phyloP scores from a whole-genome alignment of 352 stramenopile genomes.

The Saprolegnia parasitica region DNA sequence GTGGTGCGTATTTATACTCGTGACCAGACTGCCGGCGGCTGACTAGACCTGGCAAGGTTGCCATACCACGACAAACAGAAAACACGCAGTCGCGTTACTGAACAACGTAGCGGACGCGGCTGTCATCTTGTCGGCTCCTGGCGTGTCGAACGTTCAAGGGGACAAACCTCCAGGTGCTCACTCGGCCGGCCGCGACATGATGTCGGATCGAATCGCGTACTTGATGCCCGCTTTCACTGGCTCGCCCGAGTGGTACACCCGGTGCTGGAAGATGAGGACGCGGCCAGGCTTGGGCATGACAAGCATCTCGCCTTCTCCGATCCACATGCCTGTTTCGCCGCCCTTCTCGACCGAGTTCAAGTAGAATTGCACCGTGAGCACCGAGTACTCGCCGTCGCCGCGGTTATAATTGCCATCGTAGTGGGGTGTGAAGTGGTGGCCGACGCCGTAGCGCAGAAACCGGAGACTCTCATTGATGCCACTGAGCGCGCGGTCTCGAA shows the following conservation, averaged over 20 bases:
- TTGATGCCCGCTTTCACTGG: neutral
- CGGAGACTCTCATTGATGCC: conserved; percentile 10
- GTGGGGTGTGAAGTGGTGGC: conserved; percentile 11
- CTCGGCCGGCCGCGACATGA: neutral
- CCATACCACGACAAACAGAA: too few species aligned
- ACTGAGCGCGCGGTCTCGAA: neutral
- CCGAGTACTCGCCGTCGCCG: neutral
- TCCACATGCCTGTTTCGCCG: neutral
- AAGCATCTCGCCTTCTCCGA: neutral
- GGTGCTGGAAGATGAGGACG: conserved; percentile 11
- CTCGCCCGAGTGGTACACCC: neutral
- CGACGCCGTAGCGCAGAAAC: conserved; percentile 7
- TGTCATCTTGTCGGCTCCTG: too few species aligned
- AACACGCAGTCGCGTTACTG: too few species aligned
- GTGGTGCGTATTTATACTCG: too few species aligned
- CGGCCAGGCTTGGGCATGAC: neutral
- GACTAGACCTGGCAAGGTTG: too few species aligned
- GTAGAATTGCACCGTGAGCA: conserved; percentile 11
- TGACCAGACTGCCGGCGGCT: too few species aligned
- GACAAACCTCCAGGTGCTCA: too few species aligned
- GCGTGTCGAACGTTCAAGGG: too few species aligned
- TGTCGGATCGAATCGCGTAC: conserved; percentile 17
- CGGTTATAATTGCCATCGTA: conserved; percentile 2
- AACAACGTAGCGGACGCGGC: too few species aligned
- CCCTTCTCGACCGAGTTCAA: neutral